Evolutionary conservation across 108 stramenopile species (phyloP).

Genomic region (Thalassiosira profunda): DNA sequence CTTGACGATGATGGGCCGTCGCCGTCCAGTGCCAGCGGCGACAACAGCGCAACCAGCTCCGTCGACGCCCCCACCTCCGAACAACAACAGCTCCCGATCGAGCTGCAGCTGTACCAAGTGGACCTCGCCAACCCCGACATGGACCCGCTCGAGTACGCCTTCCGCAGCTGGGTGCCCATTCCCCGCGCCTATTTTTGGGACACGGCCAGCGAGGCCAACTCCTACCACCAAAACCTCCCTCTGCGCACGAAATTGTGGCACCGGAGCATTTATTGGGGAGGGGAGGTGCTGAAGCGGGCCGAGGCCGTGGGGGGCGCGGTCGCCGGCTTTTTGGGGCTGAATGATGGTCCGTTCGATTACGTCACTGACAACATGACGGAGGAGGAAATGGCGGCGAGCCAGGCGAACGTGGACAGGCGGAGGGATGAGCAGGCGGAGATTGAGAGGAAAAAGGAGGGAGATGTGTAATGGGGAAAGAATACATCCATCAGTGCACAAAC

Average conservation of each 20-base stretch:
- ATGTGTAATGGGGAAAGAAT: too few species aligned
- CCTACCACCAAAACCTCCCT: slow-evolving; percentile 42
- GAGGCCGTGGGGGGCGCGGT: slow-evolving; percentile 52
- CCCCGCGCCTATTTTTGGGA: slow-evolving; percentile 70
- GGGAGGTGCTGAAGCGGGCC: slow-evolving; percentile 17
- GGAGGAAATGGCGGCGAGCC: slow-evolving; percentile 43
- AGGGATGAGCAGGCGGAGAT: slow-evolving; percentile 16
- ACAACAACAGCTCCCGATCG: slow-evolving; percentile 24
- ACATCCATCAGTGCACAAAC: too few species aligned
- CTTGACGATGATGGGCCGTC: too few species aligned
- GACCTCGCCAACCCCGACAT: slow-evolving; percentile 57
- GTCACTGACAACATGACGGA: slow-evolving; percentile 58
- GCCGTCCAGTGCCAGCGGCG: too few species aligned
- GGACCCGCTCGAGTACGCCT: slow-evolving; percentile 67
- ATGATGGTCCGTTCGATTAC: slow-evolving; percentile 52
- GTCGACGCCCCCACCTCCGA: too few species aligned
- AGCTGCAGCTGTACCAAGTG: slow-evolving; percentile 50
- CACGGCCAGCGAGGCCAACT: slow-evolving; percentile 29
- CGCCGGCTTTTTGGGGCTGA: slow-evolving; percentile 48
- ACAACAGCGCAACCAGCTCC: too few species aligned
- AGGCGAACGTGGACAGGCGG: slow-evolving; percentile 23
- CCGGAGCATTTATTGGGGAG: slow-evolving; percentile 36
- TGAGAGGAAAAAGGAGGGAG: slow-evolving; percentile 18
- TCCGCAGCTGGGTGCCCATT: slow-evolving; percentile 59
- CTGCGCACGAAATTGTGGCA: slow-evolving; percentile 58